Conservation (phyloP, 345 rosid genomes). For the Eucalyptus guilfoylei region DNA sequence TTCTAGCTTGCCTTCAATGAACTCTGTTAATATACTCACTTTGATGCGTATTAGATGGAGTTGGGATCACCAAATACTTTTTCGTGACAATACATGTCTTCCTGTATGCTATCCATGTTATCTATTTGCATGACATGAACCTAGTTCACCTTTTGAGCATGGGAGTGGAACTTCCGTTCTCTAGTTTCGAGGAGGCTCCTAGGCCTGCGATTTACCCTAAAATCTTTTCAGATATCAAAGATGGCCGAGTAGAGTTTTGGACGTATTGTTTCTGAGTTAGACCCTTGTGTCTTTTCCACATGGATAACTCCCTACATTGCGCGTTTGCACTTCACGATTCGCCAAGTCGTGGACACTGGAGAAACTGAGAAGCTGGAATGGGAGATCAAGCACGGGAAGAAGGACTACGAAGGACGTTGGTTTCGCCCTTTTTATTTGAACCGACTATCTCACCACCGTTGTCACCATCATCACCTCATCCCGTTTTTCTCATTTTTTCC, state of each 20-base stretch:
- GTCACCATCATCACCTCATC: background rate
- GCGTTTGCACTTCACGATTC: background rate
- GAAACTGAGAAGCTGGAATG: background rate
- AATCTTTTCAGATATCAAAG: background rate
- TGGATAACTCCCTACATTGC: background rate
- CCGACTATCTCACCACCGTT: background rate
- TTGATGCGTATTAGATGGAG: background rate
- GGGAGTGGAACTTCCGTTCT: background rate
- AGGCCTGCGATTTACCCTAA: background rate
- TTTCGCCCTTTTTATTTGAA: background rate
- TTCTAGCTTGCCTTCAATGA: background rate
- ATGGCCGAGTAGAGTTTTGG: background rate
- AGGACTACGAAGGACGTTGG: background rate
- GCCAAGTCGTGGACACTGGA: background rate
- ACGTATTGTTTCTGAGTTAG: background rate
- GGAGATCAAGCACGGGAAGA: background rate
- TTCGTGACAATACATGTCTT: background rate
- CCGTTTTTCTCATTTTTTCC: background rate
- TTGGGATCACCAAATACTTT: background rate
- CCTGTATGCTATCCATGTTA: background rate
- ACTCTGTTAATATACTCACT: background rate
- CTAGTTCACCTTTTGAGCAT: background rate
- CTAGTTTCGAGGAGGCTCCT: background rate
- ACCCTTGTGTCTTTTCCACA: background rate
- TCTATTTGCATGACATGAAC: background rate